These are phyloP conservation scores for Fusarium hostae DNA, from an alignment of 2,329 filamentous ascomycete genomes.

Conservation along the genomic window DNA sequence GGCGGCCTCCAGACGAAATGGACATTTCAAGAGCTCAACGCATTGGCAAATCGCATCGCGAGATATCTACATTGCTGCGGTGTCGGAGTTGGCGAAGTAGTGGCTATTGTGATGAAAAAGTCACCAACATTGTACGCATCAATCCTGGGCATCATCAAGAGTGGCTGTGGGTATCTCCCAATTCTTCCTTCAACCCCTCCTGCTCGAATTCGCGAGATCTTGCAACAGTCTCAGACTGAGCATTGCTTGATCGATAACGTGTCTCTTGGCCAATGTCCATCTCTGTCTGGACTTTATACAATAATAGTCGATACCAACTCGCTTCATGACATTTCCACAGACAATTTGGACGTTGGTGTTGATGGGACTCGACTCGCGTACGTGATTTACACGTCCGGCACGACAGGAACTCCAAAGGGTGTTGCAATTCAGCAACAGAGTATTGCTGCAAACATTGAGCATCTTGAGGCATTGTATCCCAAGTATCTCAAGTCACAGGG, in stretches of 20 bases:
- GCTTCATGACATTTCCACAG: conserved; percentile 45
- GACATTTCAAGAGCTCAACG: conserved; percentile 74
- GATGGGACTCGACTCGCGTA: conserved; percentile 72
- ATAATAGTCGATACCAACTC: conserved; percentile 50
- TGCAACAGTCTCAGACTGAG: conserved; percentile 67
- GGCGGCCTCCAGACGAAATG: conserved; percentile 53
- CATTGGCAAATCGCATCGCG: conserved; percentile 71
- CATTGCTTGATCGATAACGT: conserved; percentile 56
- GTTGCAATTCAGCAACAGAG: conserved; percentile 82
- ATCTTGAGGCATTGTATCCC: conserved; percentile 75
- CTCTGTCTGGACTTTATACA: conserved; percentile 31
- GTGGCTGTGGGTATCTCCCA: conserved; percentile 83
- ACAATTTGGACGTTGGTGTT: conserved; percentile 53
- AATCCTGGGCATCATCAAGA: conserved; percentile 79
- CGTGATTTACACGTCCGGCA: conserved; percentile 85
- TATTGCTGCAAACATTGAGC: conserved; percentile 78
- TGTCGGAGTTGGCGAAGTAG: conserved; percentile 63
- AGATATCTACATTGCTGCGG: conserved; percentile 60
- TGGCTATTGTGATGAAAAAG: conserved; percentile 84
- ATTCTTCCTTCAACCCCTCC: conserved; percentile 77
- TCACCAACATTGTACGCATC: conserved; percentile 76
- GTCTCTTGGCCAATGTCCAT: conserved; percentile 30
- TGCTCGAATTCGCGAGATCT: conserved; percentile 69
- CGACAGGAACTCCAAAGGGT: conserved; percentile 82
- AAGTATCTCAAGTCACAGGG: conserved; percentile 53